Conservation (phyloP, 208 protist species). For the Angomonas deanei region DNA sequence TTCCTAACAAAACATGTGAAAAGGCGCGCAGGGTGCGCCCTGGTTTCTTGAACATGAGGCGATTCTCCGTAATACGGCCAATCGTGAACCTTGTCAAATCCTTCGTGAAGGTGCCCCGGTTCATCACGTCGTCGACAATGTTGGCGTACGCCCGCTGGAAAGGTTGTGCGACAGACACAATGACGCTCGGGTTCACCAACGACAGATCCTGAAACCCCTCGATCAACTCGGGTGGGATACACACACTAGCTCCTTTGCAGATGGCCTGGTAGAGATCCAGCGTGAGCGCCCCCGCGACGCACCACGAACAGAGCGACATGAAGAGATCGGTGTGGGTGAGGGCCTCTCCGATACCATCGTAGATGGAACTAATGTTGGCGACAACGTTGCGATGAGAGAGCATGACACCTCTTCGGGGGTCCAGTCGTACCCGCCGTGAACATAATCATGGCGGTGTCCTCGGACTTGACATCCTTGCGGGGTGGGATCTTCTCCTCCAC, state of each 20-base stretch:
- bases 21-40: conserved; percentile 64
- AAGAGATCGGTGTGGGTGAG: conserved; percentile 85
- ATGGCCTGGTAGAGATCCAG: conserved; percentile 84
- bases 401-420: conserved; percentile 92
- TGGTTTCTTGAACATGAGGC: conserved; percentile 83
- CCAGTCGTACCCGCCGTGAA: conserved; percentile 91
- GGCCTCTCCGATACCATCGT: conserved; percentile 72
- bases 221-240: conserved; percentile 81
- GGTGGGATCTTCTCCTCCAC: conserved; percentile 62
- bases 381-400: conserved; percentile 91
- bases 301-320: conserved; percentile 90
- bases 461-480: conserved; percentile 61
- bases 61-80: conserved; percentile 83
- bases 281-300: conserved; percentile 74
- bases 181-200: conserved; percentile 80
- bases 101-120: conserved; percentile 69
- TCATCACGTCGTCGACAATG: conserved; percentile 87
- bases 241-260: conserved; percentile 80
- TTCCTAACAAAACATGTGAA: conserved; percentile 70
- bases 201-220: conserved; percentile 87
- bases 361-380: conserved; percentile 84
- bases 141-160: conserved; percentile 86
- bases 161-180: conserved; percentile 75
- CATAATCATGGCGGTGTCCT: conserved; percentile 90
- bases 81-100: conserved; percentile 80